Evolutionary conservation across 192 early-diverging fungal species (phyloP).

Genomic region (Umbelopsis sp.): DNA sequence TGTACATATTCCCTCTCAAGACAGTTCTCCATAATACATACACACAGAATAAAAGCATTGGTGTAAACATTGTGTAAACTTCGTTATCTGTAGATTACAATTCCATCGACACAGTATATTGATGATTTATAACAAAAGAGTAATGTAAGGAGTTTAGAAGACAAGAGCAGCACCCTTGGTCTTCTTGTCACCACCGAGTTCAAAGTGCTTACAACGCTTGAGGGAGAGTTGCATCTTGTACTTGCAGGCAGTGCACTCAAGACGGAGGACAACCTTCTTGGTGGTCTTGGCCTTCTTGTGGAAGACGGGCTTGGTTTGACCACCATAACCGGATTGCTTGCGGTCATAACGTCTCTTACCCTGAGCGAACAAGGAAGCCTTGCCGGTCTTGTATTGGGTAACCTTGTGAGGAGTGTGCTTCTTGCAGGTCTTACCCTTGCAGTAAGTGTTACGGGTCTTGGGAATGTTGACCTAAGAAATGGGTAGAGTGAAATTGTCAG

Average conservation of each 20-base stretch:
- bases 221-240: constrained; percentile 97
- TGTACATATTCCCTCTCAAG: neutral
- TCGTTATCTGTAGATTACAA: neutral
- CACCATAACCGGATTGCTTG: constrained; percentile 99
- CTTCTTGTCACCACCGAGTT: constrained; percentile 99
- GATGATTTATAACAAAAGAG: constrained; percentile 19
- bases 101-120: constrained; percentile 21
- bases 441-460: constrained; percentile 99
- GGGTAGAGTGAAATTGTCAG: neutral
- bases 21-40: too few species aligned
- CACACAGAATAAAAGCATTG: too few species aligned
- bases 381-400: constrained; percentile 99
- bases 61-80: too few species aligned
- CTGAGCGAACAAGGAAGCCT: constrained; percentile 99
- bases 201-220: constrained; percentile 99
- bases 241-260: constrained; percentile 98
- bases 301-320: constrained; percentile 99
- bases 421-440: constrained; percentile 95
- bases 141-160: constrained; percentile 66
- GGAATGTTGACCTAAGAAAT: constrained; percentile 91
- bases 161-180: constrained; percentile 83
- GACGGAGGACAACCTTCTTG: constrained; percentile 99
- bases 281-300: constrained; percentile 99
- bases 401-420: constrained; percentile 99
- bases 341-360: constrained; percentile 69